These are phyloP conservation scores for Silene uniflora DNA, from an alignment of 148 eudicot genomes.

Conservation along the genomic window DNA sequence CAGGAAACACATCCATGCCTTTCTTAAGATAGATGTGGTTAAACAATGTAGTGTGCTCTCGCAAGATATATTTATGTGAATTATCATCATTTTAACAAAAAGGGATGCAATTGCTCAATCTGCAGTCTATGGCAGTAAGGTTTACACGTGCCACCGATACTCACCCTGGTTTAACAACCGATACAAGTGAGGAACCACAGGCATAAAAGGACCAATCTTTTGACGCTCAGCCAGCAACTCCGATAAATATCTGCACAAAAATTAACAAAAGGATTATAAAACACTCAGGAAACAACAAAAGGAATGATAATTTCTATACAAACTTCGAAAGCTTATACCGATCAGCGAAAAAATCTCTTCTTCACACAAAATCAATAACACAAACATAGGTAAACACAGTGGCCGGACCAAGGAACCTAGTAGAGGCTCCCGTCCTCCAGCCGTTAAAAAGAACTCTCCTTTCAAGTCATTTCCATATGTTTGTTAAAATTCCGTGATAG, in stretches of 20 bases:
- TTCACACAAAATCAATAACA: neutral
- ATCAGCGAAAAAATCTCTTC: neutral
- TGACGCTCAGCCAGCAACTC: conserved; percentile 84
- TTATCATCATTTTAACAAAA: neutral
- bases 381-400: no score
- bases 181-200: conserved; percentile 67
- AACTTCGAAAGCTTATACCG: neutral
- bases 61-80: no score
- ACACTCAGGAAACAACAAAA: neutral
- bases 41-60: neutral
- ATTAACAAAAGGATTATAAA: neutral
- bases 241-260: conserved; percentile 60
- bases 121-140: neutral
- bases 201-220: conserved; percentile 74
- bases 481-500: no score
- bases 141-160: conserved; percentile 23
- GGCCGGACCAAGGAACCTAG: no score
- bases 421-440: no score
- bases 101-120: neutral
- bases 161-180: conserved; percentile 90
- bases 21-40: neutral
- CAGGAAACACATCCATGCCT: neutral
- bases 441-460: no score
- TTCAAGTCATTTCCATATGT: no score
- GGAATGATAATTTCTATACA: neutral